Evolutionary conservation across 2,329 filamentous ascomycete genomes (phyloP).

Genomic region (Arthrobotrys conoides): DNA sequence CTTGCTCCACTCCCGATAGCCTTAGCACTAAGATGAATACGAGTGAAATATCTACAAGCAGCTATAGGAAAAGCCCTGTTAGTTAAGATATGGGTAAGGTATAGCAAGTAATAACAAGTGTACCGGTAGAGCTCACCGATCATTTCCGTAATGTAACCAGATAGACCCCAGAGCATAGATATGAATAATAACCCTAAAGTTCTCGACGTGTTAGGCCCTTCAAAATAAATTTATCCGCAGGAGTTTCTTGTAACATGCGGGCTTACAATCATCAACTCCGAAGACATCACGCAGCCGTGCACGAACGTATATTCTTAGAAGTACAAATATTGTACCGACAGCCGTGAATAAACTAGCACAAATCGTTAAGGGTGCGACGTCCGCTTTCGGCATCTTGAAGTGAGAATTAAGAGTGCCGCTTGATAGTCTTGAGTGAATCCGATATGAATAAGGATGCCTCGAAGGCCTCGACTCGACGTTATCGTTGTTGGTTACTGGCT

Average conservation of each 20-base stretch:
- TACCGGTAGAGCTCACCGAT: constrained; percentile 13
- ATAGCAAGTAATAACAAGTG: too few species aligned
- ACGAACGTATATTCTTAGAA: constrained; percentile 45
- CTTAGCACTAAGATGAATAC: constrained; percentile 29
- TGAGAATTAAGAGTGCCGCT: background rate
- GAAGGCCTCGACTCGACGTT: background rate
- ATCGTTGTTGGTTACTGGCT: background rate
- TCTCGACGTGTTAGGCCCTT: background rate
- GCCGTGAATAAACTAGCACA: constrained; percentile 40
- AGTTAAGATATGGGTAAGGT: background rate
- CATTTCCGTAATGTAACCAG: constrained; percentile 43
- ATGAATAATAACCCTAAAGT: constrained; percentile 30
- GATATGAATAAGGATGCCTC: background rate
- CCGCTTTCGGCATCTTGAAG: constrained; percentile 35
- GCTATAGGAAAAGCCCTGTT: background rate
- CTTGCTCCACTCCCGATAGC: constrained; percentile 16
- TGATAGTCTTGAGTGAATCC: background rate
- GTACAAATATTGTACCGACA: constrained; percentile 35
- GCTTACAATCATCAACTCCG: constrained; percentile 41
- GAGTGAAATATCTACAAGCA: constrained; percentile 44
- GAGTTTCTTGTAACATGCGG: too few species aligned
- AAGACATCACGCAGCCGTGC: constrained; percentile 33
- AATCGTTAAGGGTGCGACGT: constrained; percentile 32
- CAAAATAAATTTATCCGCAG: background rate
- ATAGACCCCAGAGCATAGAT: constrained; percentile 46